Percentiles rank a stretch among this genome's conserved stretches.
Conservation (phyloP, 164 flowering plant genomes). For the Santalum album region DNA sequence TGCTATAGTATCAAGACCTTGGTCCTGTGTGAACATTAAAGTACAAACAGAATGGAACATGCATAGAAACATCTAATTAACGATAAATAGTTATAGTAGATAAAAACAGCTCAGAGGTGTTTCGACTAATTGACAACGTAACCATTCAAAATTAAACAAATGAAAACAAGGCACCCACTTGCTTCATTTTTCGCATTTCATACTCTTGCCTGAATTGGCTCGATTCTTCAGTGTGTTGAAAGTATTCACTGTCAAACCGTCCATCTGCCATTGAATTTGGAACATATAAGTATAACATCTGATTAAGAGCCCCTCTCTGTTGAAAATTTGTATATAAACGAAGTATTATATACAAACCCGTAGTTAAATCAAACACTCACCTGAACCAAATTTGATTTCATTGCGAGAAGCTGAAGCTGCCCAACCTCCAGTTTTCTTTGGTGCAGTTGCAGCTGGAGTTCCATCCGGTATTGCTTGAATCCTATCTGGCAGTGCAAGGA, state of each 20-base stretch:
- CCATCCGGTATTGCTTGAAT: conserved; percentile 90
- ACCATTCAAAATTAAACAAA: too few relatives aligned
- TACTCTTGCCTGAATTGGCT: conserved; percentile 76
- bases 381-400: conserved; percentile 77
- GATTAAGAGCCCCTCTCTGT: too few relatives aligned
- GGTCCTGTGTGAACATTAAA: conserved; percentile 41
- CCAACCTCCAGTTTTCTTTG: conserved; percentile 63
- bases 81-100: too few relatives aligned
- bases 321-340: too few relatives aligned
- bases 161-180: conserved; percentile 32
- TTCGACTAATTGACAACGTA: too few relatives aligned
- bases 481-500: conserved; percentile 69
- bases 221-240: conserved; percentile 60
- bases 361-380: too few relatives aligned
- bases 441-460: conserved; percentile 36
- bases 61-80: too few relatives aligned
- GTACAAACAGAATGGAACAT: background rate
- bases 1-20: conserved; percentile 81
- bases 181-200: conserved; percentile 87
- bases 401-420: conserved; percentile 51
- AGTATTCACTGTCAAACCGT: conserved; percentile 58
- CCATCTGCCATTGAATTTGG: conserved; percentile 40
- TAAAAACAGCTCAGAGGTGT: too few relatives aligned
- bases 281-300: background rate
- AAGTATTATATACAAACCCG: too few relatives aligned